Conservation (phyloP, 768 basidiomycete genomes). For the Fibroporia radiculosa region DNA sequence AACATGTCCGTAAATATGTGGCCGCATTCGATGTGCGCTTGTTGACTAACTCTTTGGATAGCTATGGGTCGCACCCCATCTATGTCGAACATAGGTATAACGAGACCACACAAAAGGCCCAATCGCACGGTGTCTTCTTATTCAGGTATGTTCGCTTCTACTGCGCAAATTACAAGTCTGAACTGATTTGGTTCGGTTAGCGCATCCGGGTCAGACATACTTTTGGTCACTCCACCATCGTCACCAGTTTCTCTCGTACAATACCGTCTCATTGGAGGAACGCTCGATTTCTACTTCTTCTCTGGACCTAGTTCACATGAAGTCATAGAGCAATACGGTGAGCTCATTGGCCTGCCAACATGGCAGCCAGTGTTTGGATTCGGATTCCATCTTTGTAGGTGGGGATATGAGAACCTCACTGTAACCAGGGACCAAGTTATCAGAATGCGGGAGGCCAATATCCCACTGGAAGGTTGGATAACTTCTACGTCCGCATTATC, state of each 20-base stretch:
- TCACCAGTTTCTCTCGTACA: constrained; percentile 56
- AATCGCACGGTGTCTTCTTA: constrained; percentile 72
- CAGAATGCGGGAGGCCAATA: constrained; percentile 56
- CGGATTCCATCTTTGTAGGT: constrained; percentile 70
- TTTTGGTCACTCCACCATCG: constrained; percentile 51
- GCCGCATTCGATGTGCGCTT: neutral
- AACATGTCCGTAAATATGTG: constrained; percentile 43
- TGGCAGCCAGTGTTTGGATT: constrained; percentile 74
- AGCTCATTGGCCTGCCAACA: constrained; percentile 56
- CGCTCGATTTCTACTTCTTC: constrained; percentile 74
- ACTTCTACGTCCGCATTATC: neutral
- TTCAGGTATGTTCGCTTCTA: constrained; percentile 38
- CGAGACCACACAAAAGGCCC: constrained; percentile 36
- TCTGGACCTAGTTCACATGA: constrained; percentile 38
- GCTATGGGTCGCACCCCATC: constrained; percentile 67
- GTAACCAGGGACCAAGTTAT: constrained; percentile 48
- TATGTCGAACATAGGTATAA: constrained; percentile 72
- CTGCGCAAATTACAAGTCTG: neutral
- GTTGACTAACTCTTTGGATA: constrained; percentile 16
- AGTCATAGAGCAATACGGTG: constrained; percentile 69
- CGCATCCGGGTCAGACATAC: constrained; percentile 62
- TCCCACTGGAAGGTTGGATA: constrained; percentile 65
- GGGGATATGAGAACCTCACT: constrained; percentile 44
- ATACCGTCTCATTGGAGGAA: constrained; percentile 69
- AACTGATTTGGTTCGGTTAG: constrained; percentile 24